A percentile compares a stretch with the other conserved stretches of the same genome.
These are phyloP conservation scores for Medicago lupulina DNA, from an alignment of 306 rosid genomes.

Conservation along the genomic window DNA sequence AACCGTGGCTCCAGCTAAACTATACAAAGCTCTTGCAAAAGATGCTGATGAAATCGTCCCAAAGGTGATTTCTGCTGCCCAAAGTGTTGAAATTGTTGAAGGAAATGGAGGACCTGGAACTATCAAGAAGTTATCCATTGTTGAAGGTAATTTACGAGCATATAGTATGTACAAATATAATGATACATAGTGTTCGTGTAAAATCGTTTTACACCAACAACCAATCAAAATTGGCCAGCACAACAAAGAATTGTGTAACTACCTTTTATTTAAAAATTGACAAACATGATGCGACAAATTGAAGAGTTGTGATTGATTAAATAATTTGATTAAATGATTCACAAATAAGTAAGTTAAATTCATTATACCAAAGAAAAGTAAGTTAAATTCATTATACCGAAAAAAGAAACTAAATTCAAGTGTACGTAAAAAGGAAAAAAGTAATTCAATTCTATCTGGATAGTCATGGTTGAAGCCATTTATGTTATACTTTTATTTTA, in stretches of 20 bases:
- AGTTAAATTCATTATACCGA: no score
- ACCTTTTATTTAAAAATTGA: background rate
- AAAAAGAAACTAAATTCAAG: no score
- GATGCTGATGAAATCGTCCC: constrained; percentile 44
- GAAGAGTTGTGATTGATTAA: background rate
- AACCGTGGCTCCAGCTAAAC: constrained; percentile 29
- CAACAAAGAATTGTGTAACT: background rate
- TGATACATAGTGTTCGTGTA: no score
- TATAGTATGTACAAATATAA: no score
- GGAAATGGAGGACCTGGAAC: constrained; percentile 56
- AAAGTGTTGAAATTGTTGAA: constrained; percentile 43
- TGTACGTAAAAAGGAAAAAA: no score
- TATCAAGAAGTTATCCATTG: constrained; percentile 40
- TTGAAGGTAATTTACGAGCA: background rate
- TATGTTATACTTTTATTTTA: no score
- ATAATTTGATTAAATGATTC: background rate
- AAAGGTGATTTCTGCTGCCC: constrained; percentile 11
- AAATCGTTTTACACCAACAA: background rate
- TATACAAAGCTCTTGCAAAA: background rate
- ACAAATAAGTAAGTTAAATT: no score
- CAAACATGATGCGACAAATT: background rate
- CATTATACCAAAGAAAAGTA: no score
- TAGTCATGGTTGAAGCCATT: no score
- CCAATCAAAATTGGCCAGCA: no score
- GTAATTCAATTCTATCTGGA: no score